phyloP scores from a whole-genome alignment of 2,329 filamentous ascomycete species.

The Penicillium capsulatum region DNA sequence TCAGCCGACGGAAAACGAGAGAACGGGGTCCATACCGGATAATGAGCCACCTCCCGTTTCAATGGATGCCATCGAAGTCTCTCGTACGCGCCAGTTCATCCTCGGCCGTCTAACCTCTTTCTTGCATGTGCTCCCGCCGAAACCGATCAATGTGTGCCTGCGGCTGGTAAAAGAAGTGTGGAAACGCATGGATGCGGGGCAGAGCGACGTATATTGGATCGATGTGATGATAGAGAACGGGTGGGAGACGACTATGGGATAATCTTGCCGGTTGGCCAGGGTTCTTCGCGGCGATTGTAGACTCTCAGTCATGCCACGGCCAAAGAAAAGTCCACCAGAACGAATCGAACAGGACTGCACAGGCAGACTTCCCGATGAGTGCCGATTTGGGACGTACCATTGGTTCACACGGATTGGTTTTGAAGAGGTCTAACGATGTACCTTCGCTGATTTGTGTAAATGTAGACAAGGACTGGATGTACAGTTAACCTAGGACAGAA shows the following conservation, averaged over 20 bases:
- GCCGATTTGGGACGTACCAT: too few species aligned
- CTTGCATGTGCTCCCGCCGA: conserved; percentile 48
- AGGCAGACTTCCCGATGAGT: too few species aligned
- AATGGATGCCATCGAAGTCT: conserved; percentile 45
- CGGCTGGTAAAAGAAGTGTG: conserved; percentile 52
- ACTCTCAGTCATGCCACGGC: too few species aligned
- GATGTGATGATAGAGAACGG: conserved; percentile 55
- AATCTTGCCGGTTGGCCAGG: too few species aligned
- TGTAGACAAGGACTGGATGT: too few species aligned
- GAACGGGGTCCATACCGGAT: conserved; percentile 14
- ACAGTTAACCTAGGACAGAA: too few species aligned
- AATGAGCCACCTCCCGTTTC: conserved; percentile 26
- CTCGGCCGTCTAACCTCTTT: conserved; percentile 47
- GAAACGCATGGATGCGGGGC: conserved; percentile 48
- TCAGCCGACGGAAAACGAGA: conserved; percentile 17
- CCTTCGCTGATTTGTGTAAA: too few species aligned
- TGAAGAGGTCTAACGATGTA: too few species aligned
- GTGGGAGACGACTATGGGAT: conserved; percentile 55
- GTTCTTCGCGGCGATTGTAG: too few species aligned
- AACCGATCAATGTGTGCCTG: conserved; percentile 49
- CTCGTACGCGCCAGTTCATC: conserved; percentile 47
- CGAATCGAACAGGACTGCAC: too few species aligned
- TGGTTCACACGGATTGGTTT: too few species aligned
- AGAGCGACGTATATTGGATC: conserved; percentile 50
- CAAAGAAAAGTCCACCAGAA: too few species aligned